phyloP scores from a whole-genome alignment of 2,329 filamentous ascomycete species.

The Pseudomassariella vexata region DNA sequence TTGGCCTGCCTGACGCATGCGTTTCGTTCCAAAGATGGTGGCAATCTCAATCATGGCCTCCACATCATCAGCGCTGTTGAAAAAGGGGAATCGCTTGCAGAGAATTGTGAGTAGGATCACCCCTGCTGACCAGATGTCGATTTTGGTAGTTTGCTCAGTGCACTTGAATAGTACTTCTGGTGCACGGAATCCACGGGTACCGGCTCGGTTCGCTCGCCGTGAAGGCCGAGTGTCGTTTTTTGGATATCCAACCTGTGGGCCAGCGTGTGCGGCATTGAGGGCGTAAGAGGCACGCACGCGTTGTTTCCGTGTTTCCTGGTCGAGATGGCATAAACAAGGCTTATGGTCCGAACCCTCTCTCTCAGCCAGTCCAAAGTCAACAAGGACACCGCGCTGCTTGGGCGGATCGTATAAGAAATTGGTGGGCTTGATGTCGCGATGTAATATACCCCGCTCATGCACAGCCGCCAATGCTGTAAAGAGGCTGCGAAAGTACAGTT shows the following conservation, averaged over 20 bases:
- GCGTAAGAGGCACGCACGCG: slow-evolving; percentile 48
- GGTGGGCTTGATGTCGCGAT: slow-evolving; percentile 95
- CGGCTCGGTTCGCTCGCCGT: slow-evolving; percentile 86
- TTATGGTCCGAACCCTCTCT: slow-evolving; percentile 70
- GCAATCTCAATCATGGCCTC: slow-evolving; percentile 97
- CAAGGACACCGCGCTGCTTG: slow-evolving; percentile 77
- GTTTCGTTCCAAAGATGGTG: slow-evolving; percentile 81
- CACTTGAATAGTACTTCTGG: slow-evolving; percentile 97
- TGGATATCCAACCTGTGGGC: slow-evolving; percentile 65
- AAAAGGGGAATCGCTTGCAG: slow-evolving; percentile 90
- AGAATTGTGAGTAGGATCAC: slow-evolving; percentile 97
- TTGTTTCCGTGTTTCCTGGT: slow-evolving; percentile 54
- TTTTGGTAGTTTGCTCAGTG: slow-evolving; percentile 86
- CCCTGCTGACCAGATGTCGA: slow-evolving; percentile 95
- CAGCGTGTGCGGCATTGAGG: slow-evolving; percentile 44
- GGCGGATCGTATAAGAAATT: slow-evolving; percentile 91
- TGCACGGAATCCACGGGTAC: slow-evolving; percentile 90
- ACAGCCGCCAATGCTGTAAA: slow-evolving; percentile 81
- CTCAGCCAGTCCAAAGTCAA: slow-evolving; percentile 98
- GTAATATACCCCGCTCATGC: slow-evolving; percentile 78
- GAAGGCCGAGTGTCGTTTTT: slow-evolving; percentile 86
- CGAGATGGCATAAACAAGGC: slow-evolving; percentile 75
- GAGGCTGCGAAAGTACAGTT: slow-evolving; percentile 81
- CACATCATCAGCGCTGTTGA: slow-evolving; percentile 97
- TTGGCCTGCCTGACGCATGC: slow-evolving; percentile 77